phyloP scores from a whole-genome alignment of 805 yeast genomes.

The Metschnikowia peoriensis region DNA sequence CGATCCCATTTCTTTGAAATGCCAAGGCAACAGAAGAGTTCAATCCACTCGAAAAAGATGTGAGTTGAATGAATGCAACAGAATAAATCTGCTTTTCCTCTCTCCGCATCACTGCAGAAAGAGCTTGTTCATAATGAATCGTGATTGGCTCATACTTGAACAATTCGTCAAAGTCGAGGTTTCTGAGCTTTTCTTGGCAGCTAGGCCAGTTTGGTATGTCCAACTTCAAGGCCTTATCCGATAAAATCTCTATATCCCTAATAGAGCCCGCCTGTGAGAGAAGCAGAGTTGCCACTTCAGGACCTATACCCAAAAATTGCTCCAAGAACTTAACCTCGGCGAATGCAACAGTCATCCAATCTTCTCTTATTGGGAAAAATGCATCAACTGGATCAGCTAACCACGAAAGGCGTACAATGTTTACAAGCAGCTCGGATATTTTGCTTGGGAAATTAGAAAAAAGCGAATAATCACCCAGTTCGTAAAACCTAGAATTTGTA shows the following conservation, averaged over 20 bases:
- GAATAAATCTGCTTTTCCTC: conserved; percentile 9
- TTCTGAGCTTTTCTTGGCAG: conserved; percentile 1
- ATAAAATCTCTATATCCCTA: not conserved
- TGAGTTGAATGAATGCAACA: conserved; percentile 19
- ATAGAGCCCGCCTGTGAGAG: conserved; percentile 5
- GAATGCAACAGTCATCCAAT: conserved; percentile 12
- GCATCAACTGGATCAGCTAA: conserved; percentile 2
- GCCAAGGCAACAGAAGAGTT: not conserved
- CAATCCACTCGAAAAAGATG: conserved; percentile 11
- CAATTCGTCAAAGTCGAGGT: conserved; percentile 1
- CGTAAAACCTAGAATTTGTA: conserved; percentile 6
- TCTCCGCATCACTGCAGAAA: not conserved
- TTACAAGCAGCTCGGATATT: conserved; percentile 6
- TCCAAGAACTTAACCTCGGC: conserved; percentile 10
- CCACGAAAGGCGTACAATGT: conserved; percentile 12
- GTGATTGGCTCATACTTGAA: conserved; percentile 9
- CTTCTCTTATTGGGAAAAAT: conserved; percentile 12
- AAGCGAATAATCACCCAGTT: conserved; percentile 7
- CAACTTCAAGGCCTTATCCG: conserved; percentile 2
- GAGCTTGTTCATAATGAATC: not conserved
- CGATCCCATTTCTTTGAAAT: conserved; percentile 11
- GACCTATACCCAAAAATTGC: not conserved
- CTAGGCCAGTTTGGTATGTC: conserved; percentile 7
- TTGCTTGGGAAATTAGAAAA: conserved; percentile 10
- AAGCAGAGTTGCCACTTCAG: conserved; percentile 1